Evolutionary conservation across 2,329 filamentous ascomycete species (phyloP), one percentile per base, ranked within the genome.

Genomic region (Diaporthe velutina): DNA sequence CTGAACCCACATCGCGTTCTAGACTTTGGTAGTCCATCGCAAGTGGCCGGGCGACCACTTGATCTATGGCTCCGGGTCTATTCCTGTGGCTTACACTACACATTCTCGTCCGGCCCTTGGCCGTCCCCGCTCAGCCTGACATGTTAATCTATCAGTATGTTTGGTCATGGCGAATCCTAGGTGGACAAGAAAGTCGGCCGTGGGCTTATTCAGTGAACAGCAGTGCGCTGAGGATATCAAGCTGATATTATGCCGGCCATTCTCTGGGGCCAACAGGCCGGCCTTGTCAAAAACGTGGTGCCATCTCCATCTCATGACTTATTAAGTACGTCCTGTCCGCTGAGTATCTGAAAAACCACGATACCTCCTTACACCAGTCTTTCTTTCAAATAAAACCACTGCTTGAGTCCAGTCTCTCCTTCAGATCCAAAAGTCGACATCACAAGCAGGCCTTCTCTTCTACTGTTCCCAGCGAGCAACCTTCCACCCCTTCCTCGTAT

Each of bases 391-490:
- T 22, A 55, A 13, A 50, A 30, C 22, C 17, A 71, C 35, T 71
- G 45, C 33, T 52, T 15, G 40, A 35, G 12, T 40, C n/a, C 57
- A 71, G 74, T 70, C 48, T 13, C 10, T 50, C 28, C 55, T 38
- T 64, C 12, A 42, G 13, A 30, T 8, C 33, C 33, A n/a, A 64
- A 45, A 7, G 3, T 25, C 40, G 48, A 54, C 28, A 52, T 57
- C 45, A 40, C 33, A 67, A 58, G 64, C 55, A 42, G 58, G 64
- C 13, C 30, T 66, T 75, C 71, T 28, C n/a, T 71, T 48, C 28
- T 12, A 42, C 3, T 42, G 40, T 68, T 58, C 50, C 64, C 33
- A 67, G 64, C 45, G 35, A 73, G 57, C 57, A 58, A 22, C 6
- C 9, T 48, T 50, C 22, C 57, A 42, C 33, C 70, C 71, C 64